Base-by-base conservation (phyloP, 1,139 yeast species). In the Lodderomyces jiufengensis region DNA sequence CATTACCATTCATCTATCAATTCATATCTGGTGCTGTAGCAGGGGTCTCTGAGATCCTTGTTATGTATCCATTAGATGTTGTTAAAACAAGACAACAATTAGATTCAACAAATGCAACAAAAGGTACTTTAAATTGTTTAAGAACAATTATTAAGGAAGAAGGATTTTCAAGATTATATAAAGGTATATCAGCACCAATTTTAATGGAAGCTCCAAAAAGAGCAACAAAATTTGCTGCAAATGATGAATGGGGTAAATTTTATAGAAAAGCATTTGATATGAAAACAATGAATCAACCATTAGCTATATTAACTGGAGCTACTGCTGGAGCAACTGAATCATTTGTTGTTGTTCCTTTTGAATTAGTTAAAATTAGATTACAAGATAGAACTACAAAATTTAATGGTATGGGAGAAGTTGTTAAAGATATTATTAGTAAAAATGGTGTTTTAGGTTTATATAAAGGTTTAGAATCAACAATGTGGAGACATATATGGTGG, bases 141-240 rank as follows among this genome's bases (percentile, higher is more conserved):
- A 66, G 74, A 50, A 87, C 88, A 64, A 92, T 92, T 50, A 75
- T 92, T 49, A 77, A 74, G 52, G 82, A 78, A 47, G 99, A 94
- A 63, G 99, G 98, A 29, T 72, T 78, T 34, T 66, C 82, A 14
- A 75, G 95, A 46, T 73, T 92, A 43, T 94, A 92, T 64, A 81
- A 90, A 59, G 98, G 98, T 47, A 92, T 92, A 51, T 68, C 84
- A 22, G 97, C 98, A 12, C 99, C 99, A 31, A 86, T 92, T 51
- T 73, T 92, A 54, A 92, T 92, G 98, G 99, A 92, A 61, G 98
- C 98, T n/a, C 98, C 98, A 45, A 92, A 92, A 73, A 73, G 90
- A 70, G 98, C 98, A 31, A 90, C 96, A 47, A 92, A 92, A 65
- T 92, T 92, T 57, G 97, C 97, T 37, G 97, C 97, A 45, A 92